Evolutionary conservation across 768 basidiomycete species (phyloP).

Genomic region (Sarcodon aspratus): DNA sequence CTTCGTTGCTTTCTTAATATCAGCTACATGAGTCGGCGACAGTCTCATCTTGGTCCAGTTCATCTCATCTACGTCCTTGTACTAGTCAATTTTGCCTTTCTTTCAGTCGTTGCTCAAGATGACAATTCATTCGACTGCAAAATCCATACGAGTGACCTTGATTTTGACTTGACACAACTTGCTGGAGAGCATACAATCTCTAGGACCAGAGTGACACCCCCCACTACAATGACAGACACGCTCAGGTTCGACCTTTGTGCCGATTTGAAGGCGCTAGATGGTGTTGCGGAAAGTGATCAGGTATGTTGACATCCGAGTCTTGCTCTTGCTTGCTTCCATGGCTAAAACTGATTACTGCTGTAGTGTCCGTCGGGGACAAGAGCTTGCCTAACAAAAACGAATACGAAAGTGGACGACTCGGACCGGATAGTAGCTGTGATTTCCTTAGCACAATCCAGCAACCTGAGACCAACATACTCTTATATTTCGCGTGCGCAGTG

Average conservation of each 20-base stretch:
- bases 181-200: conserved; percentile 37
- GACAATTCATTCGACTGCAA: conserved; percentile 45
- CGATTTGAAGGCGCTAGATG: conserved; percentile 37
- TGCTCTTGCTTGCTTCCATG: background rate
- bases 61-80: conserved; percentile 14
- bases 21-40: too few species aligned
- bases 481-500: background rate
- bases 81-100: too few species aligned
- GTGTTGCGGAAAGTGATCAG: conserved; percentile 49
- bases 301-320: conserved; percentile 26
- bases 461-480: conserved; percentile 15
- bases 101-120: conserved; percentile 12
- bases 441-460: conserved; percentile 42
- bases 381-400: conserved; percentile 63
- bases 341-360: background rate
- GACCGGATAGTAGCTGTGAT: conserved; percentile 69
- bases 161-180: conserved; percentile 52
- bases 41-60: background rate
- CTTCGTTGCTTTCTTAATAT: too few species aligned
- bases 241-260: conserved; percentile 60
- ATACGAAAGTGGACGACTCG: conserved; percentile 37
- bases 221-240: conserved; percentile 47
- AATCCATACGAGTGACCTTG: conserved; percentile 25
- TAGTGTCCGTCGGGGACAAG: conserved; percentile 63
- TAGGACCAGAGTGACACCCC: conserved; percentile 47